phyloP scores from a whole-genome alignment of 208 protist species.

The Tritrichomonas musculus region DNA sequence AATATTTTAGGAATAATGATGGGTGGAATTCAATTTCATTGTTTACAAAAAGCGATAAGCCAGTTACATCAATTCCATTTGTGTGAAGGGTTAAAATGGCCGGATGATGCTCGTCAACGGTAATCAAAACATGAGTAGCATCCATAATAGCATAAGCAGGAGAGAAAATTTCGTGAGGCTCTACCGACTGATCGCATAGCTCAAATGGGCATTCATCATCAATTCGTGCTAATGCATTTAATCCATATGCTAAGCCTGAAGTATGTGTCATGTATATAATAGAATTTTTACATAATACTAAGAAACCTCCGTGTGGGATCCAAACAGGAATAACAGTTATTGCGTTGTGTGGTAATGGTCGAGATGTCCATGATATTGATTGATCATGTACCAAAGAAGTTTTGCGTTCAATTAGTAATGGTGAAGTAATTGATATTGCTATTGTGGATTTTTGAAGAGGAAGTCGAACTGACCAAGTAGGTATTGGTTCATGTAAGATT shows the following conservation, averaged over 20 bases:
- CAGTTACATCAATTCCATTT: slow-evolving; percentile 8
- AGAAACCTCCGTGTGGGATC: not conserved
- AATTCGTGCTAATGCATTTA: not conserved
- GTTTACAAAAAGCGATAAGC: not conserved
- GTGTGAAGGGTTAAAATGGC: not conserved
- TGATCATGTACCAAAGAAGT: not conserved
- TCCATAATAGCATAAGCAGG: not conserved
- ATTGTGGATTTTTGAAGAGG: slow-evolving; percentile 15
- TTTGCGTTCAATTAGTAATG: not conserved
- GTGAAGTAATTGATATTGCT: not conserved
- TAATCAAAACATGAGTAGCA: not conserved
- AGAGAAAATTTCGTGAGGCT: not conserved
- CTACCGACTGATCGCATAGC: not conserved
- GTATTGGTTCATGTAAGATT: not conserved
- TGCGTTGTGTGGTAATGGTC: not conserved
- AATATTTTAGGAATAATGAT: not conserved
- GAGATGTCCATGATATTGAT: not conserved
- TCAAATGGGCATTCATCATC: slow-evolving; percentile 28
- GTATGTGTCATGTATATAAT: slow-evolving; percentile 23
- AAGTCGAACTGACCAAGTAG: not conserved
- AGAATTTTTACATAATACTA: not conserved
- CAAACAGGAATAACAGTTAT: not conserved
- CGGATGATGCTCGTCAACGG: not conserved
- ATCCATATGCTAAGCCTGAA: not conserved
- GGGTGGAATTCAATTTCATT: slow-evolving; percentile 12